These are phyloP conservation scores for Moesziomyces globuligerus DNA, from an alignment of 1,284 basidiomycete genomes.

Conservation along the genomic window DNA sequence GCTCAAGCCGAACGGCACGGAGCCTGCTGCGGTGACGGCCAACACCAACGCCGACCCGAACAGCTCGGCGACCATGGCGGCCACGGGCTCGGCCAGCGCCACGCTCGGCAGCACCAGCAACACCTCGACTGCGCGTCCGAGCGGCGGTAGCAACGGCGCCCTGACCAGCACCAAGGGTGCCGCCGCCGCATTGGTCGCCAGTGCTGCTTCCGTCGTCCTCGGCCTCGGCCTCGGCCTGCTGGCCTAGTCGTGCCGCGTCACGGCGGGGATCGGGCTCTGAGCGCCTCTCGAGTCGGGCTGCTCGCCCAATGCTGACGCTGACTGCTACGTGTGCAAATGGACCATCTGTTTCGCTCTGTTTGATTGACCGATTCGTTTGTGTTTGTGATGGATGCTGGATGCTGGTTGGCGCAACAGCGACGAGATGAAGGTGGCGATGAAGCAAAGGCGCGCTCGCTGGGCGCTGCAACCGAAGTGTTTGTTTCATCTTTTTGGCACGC, in stretches of 20 bases:
- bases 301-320: too few relatives aligned
- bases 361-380: too few relatives aligned
- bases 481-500: slow-evolving; percentile 9
- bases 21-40: slow-evolving; percentile 41
- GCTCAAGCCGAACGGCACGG: slow-evolving; percentile 49
- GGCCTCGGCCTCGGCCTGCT: slow-evolving; percentile 28
- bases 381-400: too few relatives aligned
- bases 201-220: slow-evolving; percentile 19
- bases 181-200: slow-evolving; percentile 17
- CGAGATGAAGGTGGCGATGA: too few relatives aligned
- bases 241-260: slow-evolving; percentile 9
- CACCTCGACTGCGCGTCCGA: slow-evolving; percentile 5
- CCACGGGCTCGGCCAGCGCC: slow-evolving; percentile 28
- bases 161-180: slow-evolving; percentile 5
- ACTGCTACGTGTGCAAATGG: too few relatives aligned
- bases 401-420: too few relatives aligned
- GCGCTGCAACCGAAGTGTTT: slow-evolving; percentile 1
- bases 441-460: too few relatives aligned
- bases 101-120: slow-evolving; percentile 23
- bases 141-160: slow-evolving; percentile 15
- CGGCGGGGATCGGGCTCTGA: too few relatives aligned
- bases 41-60: slow-evolving; percentile 47
- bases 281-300: too few relatives aligned
- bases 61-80: slow-evolving; percentile 32
- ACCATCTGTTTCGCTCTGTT: too few relatives aligned